Percentiles rank a stretch among this genome's conserved stretches.
phyloP scores from a whole-genome alignment of 345 rosid genomes.

The Ceriops zippeliana region DNA sequence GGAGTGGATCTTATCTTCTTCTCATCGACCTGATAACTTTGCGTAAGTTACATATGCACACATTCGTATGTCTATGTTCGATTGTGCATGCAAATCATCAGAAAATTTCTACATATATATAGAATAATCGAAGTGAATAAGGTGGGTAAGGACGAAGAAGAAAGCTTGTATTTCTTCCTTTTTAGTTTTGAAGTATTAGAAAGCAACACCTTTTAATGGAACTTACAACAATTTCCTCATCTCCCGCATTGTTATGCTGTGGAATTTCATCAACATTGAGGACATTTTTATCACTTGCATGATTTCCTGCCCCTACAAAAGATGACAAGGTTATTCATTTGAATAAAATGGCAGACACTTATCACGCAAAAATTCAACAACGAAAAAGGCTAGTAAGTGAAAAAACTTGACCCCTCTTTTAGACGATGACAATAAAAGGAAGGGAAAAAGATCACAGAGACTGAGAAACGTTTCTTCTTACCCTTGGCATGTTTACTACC shows the following conservation, averaged over 20 bases:
- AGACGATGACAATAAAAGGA: neutral
- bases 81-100: neutral
- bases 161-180: neutral
- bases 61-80: neutral
- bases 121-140: neutral
- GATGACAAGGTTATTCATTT: neutral
- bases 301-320: conserved; percentile 29
- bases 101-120: neutral
- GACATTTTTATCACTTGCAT: conserved; percentile 13
- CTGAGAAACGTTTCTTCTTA: conserved; percentile 15
- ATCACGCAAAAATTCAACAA: neutral
- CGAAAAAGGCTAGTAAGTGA: neutral
- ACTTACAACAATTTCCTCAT: conserved; percentile 26
- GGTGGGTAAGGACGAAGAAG: neutral
- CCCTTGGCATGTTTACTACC: conserved; percentile 27
- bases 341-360: neutral
- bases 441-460: neutral
- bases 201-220: neutral
- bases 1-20: conserved; percentile 24
- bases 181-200: neutral
- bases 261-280: conserved; percentile 11
- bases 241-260: neutral
- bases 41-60: conserved; percentile 16
- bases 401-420: no score
- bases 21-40: conserved; percentile 38